Base-by-base conservation (phyloP, 2,329 filamentous ascomycete genomes). In the Emericellopsis cladophorae region DNA sequence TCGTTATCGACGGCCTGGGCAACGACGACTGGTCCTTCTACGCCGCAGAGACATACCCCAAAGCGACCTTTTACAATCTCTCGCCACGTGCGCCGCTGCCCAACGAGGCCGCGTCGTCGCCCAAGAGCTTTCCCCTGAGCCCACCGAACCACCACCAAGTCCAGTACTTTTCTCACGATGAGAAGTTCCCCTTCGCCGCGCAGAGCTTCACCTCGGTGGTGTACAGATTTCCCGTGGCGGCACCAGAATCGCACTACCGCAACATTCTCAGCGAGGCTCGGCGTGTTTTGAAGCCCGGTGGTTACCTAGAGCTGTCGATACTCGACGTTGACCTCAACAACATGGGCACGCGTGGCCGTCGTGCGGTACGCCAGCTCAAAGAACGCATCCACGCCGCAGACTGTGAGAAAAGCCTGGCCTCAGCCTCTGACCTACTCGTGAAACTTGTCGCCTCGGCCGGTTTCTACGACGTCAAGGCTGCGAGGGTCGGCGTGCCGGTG, bases 21-120 rank as follows among this genome's bases (percentile, higher is more conserved):
- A 89, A 88, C 52, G 79, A 83, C 48, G 85, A 92, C 54, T 92
- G 85, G 85, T 89, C 84, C 0, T 89, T 86, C 56, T 90, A 88
- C 50, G 84, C 84, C 16, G 83, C 85, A 7, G 77, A 89, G 53
- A 87, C 83, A 1, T 90, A 90, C 48, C 81, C 82, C 0, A 68
- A 70, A 1, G 81, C 81, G 0, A 81, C 76, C 2, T 81, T 92
- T 46, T 90, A 85, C 64, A 87, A 89, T 53, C 68, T 90, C 21
- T 80, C 76, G 1, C 76, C 77, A 7, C 64, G 72, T 23, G 65
- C 70, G 32, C 70, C 70, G 33, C 50, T 70, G n/a, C 64, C 65
- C 0, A 51, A 60, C n/a, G 67, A 70, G 12, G 54, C 64, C 26
- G 61, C 59, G 36, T 61, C 51, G 32, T 58, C 60, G 4, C 55